Percentiles rank a stretch among this genome's conserved stretches.
phyloP scores from a whole-genome alignment of 176 grass and related monocot species.

The Canna indica region DNA sequence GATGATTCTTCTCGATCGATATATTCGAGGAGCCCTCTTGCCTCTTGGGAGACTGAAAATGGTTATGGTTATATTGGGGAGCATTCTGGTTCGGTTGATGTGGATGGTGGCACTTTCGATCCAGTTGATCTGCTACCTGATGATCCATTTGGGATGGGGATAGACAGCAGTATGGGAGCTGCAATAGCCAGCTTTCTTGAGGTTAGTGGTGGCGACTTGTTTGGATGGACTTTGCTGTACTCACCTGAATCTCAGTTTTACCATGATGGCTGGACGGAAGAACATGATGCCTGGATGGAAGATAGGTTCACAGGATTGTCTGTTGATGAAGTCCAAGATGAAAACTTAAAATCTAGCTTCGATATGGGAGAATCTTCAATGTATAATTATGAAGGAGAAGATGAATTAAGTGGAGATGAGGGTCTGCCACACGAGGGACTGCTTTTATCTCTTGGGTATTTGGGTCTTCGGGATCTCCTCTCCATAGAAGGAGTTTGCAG shows the following conservation, averaged over 20 bases:
- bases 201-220: not conserved
- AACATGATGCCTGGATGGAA: not conserved
- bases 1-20: not conserved
- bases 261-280: not conserved
- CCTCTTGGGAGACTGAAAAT: not conserved
- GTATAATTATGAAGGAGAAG: not conserved
- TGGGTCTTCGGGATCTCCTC: constrained; percentile 55
- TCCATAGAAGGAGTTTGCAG: constrained; percentile 60
- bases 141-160: constrained; percentile 10
- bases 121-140: constrained; percentile 1
- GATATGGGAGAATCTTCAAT: not conserved
- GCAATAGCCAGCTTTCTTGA: constrained; percentile 1
- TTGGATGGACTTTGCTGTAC: not conserved
- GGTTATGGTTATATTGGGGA: not conserved
- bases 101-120: not conserved
- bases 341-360: not conserved
- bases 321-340: not conserved
- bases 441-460: constrained; percentile 35
- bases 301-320: not conserved
- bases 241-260: constrained; percentile 1
- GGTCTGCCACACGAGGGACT: constrained; percentile 40
- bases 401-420: not conserved
- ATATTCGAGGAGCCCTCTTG: not conserved
- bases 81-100: not conserved
- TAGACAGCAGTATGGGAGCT: not conserved